Percentiles rank a stretch among this genome's conserved stretches.
Evolutionary conservation across 2,329 filamentous ascomycete species (phyloP).

Genomic region (Pseudogymnoascus pannorum): DNA sequence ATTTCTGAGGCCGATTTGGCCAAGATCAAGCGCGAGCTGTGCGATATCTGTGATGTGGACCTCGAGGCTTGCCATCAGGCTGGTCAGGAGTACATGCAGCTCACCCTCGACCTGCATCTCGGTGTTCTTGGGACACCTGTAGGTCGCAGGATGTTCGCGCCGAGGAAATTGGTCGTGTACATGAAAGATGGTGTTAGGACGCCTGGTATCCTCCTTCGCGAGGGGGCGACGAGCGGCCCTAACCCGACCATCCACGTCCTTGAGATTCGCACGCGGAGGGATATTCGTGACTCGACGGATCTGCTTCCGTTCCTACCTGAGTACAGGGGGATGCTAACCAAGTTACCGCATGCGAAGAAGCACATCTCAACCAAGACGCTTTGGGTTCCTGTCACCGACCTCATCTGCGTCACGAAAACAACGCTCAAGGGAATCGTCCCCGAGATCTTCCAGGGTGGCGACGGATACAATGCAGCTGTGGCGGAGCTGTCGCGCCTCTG

Average conservation of each 20-base stretch:
- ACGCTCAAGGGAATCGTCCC: constrained; percentile 51
- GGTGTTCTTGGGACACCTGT: constrained; percentile 72
- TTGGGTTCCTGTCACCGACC: constrained; percentile 65
- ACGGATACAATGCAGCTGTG: constrained; percentile 48
- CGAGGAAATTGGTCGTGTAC: constrained; percentile 74
- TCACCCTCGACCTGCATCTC: constrained; percentile 76
- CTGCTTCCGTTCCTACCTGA: constrained; percentile 72
- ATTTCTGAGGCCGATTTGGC: constrained; percentile 84
- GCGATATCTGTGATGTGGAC: constrained; percentile 71
- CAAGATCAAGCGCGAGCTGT: constrained; percentile 81
- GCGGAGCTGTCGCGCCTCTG: constrained; percentile 63
- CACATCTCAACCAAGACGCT: constrained; percentile 62
- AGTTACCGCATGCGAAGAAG: constrained; percentile 57
- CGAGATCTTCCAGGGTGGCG: constrained; percentile 49
- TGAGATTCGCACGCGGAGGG: constrained; percentile 63
- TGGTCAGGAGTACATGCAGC: constrained; percentile 67
- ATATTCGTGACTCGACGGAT: constrained; percentile 71
- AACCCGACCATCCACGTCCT: constrained; percentile 68
- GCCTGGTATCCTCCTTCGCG: constrained; percentile 69
- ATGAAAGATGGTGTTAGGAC: constrained; percentile 77
- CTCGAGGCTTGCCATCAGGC: constrained; percentile 77
- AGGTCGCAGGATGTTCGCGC: constrained; percentile 70
- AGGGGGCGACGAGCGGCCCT: constrained; percentile 59
- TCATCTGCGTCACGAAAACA: constrained; percentile 78
- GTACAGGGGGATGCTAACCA: constrained; percentile 61